Evolutionary conservation across 345 rosid species (phyloP).

Genomic region (Citrus unshiu): DNA sequence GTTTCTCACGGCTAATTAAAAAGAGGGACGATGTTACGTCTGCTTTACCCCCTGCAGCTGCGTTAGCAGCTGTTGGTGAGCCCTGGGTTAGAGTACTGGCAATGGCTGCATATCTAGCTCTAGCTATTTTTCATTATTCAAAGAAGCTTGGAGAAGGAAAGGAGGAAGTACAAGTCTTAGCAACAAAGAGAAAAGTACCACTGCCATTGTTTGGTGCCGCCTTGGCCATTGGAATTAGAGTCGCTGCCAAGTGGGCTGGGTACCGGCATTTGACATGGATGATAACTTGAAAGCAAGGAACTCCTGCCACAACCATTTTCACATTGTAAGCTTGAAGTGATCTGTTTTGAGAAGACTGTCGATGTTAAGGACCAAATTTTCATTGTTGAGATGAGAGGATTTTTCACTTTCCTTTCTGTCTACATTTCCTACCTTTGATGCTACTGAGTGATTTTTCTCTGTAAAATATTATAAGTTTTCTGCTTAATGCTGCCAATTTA

Average conservation of each 20-base stretch:
- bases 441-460: neutral
- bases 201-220: constrained; percentile 68
- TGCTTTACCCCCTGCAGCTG: constrained; percentile 75
- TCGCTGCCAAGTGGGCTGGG: constrained; percentile 89
- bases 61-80: constrained; percentile 75
- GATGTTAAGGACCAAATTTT: neutral
- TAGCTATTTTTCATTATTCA: constrained; percentile 67
- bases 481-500: neutral
- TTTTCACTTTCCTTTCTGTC: neutral
- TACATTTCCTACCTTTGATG: neutral
- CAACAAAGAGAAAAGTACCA: constrained; percentile 36
- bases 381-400: neutral
- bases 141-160: constrained; percentile 34
- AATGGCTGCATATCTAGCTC: constrained; percentile 47
- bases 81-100: constrained; percentile 80
- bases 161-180: constrained; percentile 37
- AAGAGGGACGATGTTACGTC: constrained; percentile 81
- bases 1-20: constrained; percentile 54
- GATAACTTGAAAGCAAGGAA: constrained; percentile 41
- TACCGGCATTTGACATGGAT: constrained; percentile 92
- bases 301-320: neutral
- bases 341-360: neutral
- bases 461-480: neutral
- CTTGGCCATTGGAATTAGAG: constrained; percentile 74
- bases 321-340: neutral